phyloP scores from a whole-genome alignment of 78 protist species.

The Chrysochromulina parva region DNA sequence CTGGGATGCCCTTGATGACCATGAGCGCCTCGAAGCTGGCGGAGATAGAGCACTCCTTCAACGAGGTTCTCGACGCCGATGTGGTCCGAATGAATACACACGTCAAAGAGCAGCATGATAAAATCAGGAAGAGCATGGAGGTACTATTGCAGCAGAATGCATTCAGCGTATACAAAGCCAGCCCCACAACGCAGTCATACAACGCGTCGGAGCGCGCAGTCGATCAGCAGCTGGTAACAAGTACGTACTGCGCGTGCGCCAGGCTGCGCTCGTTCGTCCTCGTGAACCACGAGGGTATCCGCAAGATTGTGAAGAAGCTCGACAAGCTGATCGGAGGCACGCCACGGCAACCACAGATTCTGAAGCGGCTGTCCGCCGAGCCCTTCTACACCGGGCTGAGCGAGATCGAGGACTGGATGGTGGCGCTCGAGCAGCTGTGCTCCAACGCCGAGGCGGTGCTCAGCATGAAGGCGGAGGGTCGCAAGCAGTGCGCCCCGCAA shows the following conservation, averaged over 20 bases:
- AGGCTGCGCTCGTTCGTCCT: not conserved
- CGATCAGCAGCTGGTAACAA: not conserved
- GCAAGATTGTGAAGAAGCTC: constrained; percentile 13
- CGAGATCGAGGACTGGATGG: no score
- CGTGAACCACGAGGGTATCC: not conserved
- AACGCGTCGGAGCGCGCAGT: not conserved
- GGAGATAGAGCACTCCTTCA: not conserved
- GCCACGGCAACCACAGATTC: not conserved
- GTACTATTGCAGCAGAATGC: not conserved
- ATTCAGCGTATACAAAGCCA: not conserved
- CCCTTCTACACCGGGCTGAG: no score
- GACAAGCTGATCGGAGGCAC: not conserved
- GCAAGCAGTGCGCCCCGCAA: no score
- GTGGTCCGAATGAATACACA: not conserved
- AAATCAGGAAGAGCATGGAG: not conserved
- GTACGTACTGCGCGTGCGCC: not conserved
- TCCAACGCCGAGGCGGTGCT: no score
- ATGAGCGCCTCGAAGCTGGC: not conserved
- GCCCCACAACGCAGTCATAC: no score
- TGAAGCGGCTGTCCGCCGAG: not conserved
- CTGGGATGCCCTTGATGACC: not conserved
- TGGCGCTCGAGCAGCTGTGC: no score
- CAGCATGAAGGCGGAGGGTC: no score
- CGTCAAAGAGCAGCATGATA: not conserved
- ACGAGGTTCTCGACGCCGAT: not conserved